phyloP scores from a whole-genome alignment of 441 rosid genomes.

The Populus hybrid region DNA sequence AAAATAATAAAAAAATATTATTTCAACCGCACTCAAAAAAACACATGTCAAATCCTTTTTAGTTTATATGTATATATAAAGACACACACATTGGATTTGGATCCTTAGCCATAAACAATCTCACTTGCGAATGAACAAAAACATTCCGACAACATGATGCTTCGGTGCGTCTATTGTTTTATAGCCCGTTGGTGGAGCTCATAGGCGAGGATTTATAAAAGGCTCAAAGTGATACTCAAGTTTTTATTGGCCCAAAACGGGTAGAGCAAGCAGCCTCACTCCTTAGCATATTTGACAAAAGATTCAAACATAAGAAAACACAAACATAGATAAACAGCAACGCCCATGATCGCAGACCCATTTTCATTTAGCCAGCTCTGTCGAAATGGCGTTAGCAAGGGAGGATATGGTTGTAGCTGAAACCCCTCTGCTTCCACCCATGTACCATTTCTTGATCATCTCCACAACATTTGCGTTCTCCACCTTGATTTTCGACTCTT shows the following conservation, averaged over 20 bases:
- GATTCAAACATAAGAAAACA: neutral
- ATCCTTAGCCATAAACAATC: neutral
- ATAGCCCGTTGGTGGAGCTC: neutral
- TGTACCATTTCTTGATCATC: constrained; percentile 86
- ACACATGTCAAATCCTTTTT: too few species aligned
- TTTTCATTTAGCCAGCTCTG: constrained; percentile 42
- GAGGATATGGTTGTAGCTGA: constrained; percentile 63
- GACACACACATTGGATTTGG: neutral
- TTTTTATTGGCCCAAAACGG: neutral
- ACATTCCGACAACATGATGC: neutral
- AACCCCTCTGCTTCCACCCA: constrained; percentile 74
- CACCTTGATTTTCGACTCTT: constrained; percentile 51
- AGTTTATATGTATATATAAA: too few species aligned
- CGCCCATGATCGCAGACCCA: neutral
- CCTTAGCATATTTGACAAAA: neutral
- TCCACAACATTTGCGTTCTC: constrained; percentile 68
- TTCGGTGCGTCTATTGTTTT: neutral
- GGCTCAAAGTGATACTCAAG: neutral
- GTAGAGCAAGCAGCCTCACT: neutral
- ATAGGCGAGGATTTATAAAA: neutral
- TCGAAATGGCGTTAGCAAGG: constrained; percentile 51
- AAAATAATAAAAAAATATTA: too few species aligned
- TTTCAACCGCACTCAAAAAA: too few species aligned
- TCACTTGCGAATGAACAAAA: neutral
- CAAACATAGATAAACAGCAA: constrained; percentile 12